Evolutionary conservation across 352 stramenopile species (phyloP).

Genomic region (Halophytophthora polymorphica): DNA sequence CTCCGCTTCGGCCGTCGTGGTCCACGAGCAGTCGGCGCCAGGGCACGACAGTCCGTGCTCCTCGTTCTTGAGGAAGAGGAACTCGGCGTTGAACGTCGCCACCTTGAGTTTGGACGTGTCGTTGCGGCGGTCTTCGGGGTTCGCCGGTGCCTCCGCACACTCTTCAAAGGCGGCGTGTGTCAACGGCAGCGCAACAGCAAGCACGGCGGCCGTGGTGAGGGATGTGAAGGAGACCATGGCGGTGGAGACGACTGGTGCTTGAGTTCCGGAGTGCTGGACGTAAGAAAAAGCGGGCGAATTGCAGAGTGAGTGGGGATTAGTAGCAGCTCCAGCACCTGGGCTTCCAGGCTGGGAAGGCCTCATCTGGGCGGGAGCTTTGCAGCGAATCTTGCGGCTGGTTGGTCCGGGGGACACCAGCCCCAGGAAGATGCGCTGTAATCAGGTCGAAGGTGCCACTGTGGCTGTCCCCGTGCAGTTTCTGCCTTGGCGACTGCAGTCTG

Average conservation of each 20-base stretch:
- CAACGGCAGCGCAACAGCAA: conserved; percentile 14
- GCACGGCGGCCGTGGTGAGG: conserved; percentile 11
- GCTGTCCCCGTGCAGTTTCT: too few relatives aligned
- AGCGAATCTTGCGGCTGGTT: too few relatives aligned
- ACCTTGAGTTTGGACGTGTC: conserved; percentile 58
- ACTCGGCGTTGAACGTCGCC: conserved; percentile 63
- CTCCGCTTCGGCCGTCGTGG: conserved; percentile 28
- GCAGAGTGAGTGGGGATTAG: conserved; percentile 16
- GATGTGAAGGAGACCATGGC: conserved; percentile 36
- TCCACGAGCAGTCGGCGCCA: conserved; percentile 53
- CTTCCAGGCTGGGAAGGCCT: too few relatives aligned
- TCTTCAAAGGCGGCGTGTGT: conserved; percentile 34
- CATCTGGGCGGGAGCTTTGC: too few relatives aligned
- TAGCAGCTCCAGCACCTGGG: too few relatives aligned
- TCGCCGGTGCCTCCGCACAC: conserved; percentile 42
- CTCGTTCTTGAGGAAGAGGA: conserved; percentile 49
- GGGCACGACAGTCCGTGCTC: conserved; percentile 40
- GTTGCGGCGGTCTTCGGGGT: conserved; percentile 35
- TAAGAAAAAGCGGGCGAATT: conserved; percentile 19
- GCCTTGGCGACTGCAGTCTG: too few relatives aligned
- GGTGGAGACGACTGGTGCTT: neutral
- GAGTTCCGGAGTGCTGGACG: neutral
- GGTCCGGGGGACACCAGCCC: too few relatives aligned
- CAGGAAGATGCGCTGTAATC: too few relatives aligned
- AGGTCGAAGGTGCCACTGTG: too few relatives aligned